Conservation (phyloP, 805 yeast species). For the Maudiozyma bulderi region DNA sequence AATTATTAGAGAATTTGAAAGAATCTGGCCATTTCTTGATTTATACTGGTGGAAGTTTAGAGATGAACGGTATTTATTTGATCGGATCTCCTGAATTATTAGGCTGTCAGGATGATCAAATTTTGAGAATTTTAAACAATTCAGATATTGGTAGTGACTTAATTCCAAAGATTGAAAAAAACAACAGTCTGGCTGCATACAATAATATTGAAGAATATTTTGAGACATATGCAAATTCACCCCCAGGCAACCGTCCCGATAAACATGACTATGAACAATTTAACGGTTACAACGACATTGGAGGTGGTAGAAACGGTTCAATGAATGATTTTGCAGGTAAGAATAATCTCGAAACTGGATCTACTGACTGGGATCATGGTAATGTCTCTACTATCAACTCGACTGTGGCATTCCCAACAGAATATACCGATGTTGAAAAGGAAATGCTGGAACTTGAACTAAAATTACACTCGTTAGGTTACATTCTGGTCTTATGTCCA, state of each 20-base stretch:
- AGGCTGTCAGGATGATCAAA: constrained; percentile 33
- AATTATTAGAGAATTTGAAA: constrained; percentile 48
- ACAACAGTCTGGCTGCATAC: constrained; percentile 21
- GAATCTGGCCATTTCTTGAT: constrained; percentile 67
- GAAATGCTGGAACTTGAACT: constrained; percentile 21
- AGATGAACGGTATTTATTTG: constrained; percentile 67
- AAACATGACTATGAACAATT: not conserved
- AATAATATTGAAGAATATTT: constrained; percentile 15
- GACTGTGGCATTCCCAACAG: constrained; percentile 13
- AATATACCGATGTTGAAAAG: constrained; percentile 24
- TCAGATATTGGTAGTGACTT: constrained; percentile 45
- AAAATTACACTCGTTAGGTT: constrained; percentile 37
- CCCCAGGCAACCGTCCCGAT: not conserved
- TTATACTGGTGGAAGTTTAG: constrained; percentile 57
- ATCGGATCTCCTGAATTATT: constrained; percentile 52
- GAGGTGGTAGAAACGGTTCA: not conserved
- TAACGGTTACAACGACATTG: not conserved
- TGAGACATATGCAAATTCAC: not conserved
- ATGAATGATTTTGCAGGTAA: not conserved
- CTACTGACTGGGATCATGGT: not conserved
- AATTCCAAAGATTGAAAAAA: constrained; percentile 24
- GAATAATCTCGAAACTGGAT: not conserved
- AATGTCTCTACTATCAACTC: not conserved
- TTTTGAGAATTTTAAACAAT: constrained; percentile 37
- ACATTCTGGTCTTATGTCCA: constrained; percentile 65